These are phyloP conservation scores for Colletotrichum filicis DNA, from an alignment of 2,329 filamentous ascomycete genomes.

Conservation along the genomic window DNA sequence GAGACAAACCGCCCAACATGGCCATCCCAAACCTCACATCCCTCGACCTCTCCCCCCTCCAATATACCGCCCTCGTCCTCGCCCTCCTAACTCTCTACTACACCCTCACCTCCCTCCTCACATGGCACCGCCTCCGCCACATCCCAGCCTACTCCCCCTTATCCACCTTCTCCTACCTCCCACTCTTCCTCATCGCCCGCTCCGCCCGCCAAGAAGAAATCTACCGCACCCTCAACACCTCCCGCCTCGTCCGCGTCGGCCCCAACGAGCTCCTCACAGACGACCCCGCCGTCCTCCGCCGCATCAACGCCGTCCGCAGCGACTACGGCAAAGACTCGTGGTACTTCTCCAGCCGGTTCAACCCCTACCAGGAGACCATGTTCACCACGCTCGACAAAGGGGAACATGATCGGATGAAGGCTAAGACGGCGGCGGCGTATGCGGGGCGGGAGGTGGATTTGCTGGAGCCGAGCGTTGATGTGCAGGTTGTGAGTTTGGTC, in stretches of 20 bases:
- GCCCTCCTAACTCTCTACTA: background rate
- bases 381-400: conserved; percentile 38
- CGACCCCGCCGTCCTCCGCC: conserved; percentile 43
- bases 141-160: conserved; percentile 21
- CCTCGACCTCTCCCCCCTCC: background rate
- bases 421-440: background rate
- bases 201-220: conserved; percentile 39
- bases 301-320: conserved; percentile 42
- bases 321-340: conserved; percentile 40
- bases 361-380: conserved; percentile 39
- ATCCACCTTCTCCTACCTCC: conserved; percentile 16
- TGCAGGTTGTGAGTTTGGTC: conserved; percentile 17
- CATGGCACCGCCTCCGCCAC: conserved; percentile 42
- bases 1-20: no score
- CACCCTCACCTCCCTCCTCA: background rate
- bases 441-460: conserved; percentile 24
- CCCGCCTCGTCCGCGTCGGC: conserved; percentile 45
- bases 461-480: conserved; percentile 37
- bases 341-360: conserved; percentile 40
- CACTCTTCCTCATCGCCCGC: conserved; percentile 41
- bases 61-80: background rate
- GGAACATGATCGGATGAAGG: conserved; percentile 35
- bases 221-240: conserved; percentile 32
- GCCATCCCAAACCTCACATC: no score
- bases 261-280: conserved; percentile 46